Evolutionary conservation across 75 land plant genomes (phyloP).

Genomic region (Gnetum montanum): DNA sequence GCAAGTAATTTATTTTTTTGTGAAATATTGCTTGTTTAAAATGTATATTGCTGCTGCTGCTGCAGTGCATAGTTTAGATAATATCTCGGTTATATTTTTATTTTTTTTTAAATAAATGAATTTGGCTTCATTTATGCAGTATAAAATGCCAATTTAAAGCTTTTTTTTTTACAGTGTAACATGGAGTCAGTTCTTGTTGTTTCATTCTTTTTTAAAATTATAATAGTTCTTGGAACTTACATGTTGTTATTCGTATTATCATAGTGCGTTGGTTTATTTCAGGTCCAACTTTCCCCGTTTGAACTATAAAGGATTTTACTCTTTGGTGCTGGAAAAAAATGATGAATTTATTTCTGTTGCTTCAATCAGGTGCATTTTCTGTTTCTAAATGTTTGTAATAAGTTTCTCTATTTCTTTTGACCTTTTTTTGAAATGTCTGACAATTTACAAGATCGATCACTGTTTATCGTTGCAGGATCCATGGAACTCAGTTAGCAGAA

Average conservation of each 20-base stretch:
- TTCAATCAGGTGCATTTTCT: constrained; percentile 56
- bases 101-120: no score
- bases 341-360: constrained; percentile 90
- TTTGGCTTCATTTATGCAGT: no score
- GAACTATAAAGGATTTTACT: constrained; percentile 79
- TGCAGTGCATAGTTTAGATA: no score
- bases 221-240: constrained; percentile 72
- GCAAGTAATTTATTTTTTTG: neutral
- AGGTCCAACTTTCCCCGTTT: constrained; percentile 82
- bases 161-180: no score
- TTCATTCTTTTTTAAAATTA: no score
- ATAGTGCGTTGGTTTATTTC: constrained; percentile 1
- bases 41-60: no score
- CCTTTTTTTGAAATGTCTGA: neutral
- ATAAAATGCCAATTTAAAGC: no score
- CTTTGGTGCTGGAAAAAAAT: constrained; percentile 69
- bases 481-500: constrained; percentile 63
- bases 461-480: constrained; percentile 31
- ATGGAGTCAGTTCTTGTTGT: no score
- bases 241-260: constrained; percentile 26
- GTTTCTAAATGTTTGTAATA: neutral
- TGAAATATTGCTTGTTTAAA: constrained; percentile 3
- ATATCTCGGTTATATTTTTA: no score
- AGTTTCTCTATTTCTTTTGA: neutral
- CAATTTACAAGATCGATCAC: neutral